Evolutionary conservation across 306 rosid genomes (phyloP), one percentile per base, ranked within the genome.

Genomic region (Gastrolobium bilobum): DNA sequence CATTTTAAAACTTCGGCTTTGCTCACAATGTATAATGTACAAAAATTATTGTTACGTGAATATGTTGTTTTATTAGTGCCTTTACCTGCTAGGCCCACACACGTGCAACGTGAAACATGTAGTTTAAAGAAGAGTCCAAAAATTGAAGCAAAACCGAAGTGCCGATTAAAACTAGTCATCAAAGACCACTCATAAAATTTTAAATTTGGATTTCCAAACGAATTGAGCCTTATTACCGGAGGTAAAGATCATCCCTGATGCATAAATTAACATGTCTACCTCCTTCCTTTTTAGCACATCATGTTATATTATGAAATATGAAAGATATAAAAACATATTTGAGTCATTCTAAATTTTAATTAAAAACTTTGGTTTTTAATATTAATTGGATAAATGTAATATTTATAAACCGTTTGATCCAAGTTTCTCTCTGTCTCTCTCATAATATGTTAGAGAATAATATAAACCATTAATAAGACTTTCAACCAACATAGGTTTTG

Each of bases 31-130:
- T 20, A 20, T 20, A 20, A 20, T 31, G 64, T 35, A 10, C 58
- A 52, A 52, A 57, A 29, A 58, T 30, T 3, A 7, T 10, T 31
- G 6, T 7, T 58, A 9, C 64, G 31, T 58, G 64, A 58, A 3
- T 31, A 63, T 14, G 33, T 35, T 43, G 71, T 9, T 42, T 65
- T 35, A 62, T 26, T 43, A 8, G 5, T 10, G 5, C 20, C 30
- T 74, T 74, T 4, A 74, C 29, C 42, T 6, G 71, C 29, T 37
- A 20, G 80, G 62, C 73, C 80, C 80, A 76, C 80, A 38, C 80
- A 76, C 63, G 80, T 76, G 73, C 42, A 63, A 37, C 63, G 10
- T 37, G 40, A 62, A 76, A 63, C 53, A 10, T 3, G 34, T 20
- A 48, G 66, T 58, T 34, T n/a, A 13, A 13, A 42, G 26, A 57